Percentiles rank a stretch among this genome's conserved stretches.
Conservation (phyloP, 163 green algal genomes). For the Trebouxia gelatinosa region DNA sequence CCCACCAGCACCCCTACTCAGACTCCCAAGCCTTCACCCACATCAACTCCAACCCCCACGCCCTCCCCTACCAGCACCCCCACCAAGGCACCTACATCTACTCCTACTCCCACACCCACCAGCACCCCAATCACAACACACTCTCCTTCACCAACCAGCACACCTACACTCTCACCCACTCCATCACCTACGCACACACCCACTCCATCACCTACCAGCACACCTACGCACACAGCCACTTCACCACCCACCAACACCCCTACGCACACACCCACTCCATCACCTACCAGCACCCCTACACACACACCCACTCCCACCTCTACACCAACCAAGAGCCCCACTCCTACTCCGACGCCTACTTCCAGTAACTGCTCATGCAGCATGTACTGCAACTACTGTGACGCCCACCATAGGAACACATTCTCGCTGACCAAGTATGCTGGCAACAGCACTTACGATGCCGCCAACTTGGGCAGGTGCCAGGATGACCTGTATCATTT, state of each 20-base stretch:
- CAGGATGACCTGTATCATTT: not conserved
- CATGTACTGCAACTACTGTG: slow-evolving; percentile 22
- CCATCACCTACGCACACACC: not conserved
- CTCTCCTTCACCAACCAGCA: not conserved
- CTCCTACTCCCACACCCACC: not conserved
- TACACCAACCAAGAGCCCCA: not conserved
- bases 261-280: not conserved
- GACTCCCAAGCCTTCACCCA: not conserved
- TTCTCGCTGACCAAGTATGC: not conserved
- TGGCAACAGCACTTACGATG: slow-evolving; percentile 8
- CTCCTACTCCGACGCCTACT: not conserved
- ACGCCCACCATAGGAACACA: not conserved
- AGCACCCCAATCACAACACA: not conserved
- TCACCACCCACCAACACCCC: not conserved
- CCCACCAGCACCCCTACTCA: too few species aligned
- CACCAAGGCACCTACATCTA: not conserved
- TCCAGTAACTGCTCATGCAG: slow-evolving; percentile 15
- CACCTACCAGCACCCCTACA: not conserved
- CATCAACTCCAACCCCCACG: not conserved
- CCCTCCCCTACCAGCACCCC: not conserved
- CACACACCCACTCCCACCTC: not conserved
- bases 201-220: not conserved
- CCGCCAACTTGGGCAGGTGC: not conserved
- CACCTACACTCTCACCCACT: not conserved
- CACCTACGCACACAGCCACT: not conserved